Evolutionary conservation across 2,329 filamentous ascomycete species (phyloP).

Genomic region (Fonsecaea pedrosoi): DNA sequence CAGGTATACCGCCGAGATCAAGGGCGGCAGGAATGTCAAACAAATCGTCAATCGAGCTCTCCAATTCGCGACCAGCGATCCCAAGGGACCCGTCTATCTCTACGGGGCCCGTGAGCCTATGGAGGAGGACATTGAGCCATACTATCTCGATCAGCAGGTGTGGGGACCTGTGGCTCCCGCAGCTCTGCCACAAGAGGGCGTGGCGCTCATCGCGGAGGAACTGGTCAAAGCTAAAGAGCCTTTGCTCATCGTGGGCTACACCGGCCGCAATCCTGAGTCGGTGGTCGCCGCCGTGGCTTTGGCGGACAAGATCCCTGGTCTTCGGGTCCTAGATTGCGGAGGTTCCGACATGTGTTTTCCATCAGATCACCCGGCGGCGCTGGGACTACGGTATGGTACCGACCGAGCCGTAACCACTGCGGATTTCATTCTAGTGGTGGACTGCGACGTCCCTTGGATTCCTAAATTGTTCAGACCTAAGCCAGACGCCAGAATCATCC

Average conservation of each 20-base stretch:
- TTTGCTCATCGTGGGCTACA: constrained; percentile 59
- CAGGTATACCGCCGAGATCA: constrained; percentile 81
- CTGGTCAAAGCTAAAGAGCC: constrained; percentile 57
- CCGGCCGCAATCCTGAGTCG: constrained; percentile 53
- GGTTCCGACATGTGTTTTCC: constrained; percentile 61
- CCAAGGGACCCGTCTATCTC: constrained; percentile 80
- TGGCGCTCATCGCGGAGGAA: constrained; percentile 52
- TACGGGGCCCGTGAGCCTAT: constrained; percentile 80
- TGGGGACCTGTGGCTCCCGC: constrained; percentile 76
- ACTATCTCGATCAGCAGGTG: constrained; percentile 69
- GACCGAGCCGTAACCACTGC: constrained; percentile 76
- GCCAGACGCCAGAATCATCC: constrained; percentile 64
- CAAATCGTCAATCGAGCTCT: constrained; percentile 86
- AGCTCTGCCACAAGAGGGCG: constrained; percentile 60
- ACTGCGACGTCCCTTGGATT: constrained; percentile 95
- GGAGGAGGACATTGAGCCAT: constrained; percentile 81
- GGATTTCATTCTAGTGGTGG: constrained; percentile 82
- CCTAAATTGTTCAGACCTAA: constrained; percentile 72
- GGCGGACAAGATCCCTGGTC: constrained; percentile 55
- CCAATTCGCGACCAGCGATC: constrained; percentile 79
- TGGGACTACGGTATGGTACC: constrained; percentile 75
- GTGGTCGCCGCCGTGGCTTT: constrained; percentile 55
- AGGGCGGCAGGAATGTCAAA: constrained; percentile 83
- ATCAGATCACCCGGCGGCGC: constrained; percentile 59
- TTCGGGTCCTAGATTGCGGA: constrained; percentile 61